Base-by-base conservation (phyloP, 1,284 basidiomycete genomes). In the Leccinum angustisporum region DNA sequence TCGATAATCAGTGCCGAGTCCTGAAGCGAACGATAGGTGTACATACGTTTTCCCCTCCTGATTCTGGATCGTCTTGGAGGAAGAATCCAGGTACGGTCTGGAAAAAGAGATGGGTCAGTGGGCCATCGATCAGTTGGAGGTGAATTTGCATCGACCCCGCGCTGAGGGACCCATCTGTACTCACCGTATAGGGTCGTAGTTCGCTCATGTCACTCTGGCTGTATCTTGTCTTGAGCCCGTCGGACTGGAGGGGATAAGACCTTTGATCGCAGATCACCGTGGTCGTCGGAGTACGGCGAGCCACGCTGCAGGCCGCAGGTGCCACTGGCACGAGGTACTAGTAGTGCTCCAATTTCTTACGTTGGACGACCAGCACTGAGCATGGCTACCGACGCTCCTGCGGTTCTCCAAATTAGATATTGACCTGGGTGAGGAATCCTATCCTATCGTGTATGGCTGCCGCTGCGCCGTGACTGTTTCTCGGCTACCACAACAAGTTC, bases 31-130 rank as follows among this genome's bases (percentile, higher is more conserved):
- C 5, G 2, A 33, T 8, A 4, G 25, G 2, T 14, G 14, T 13
- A 72, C 70, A 27, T 50, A 70, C 69, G 8, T 0, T 34, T 14
- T 51, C 59, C 16, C 53, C 70, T 48, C 33, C 9, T 2, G 71
- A 65, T 52, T 67, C 60, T 2, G 59, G 61, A 60, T 73, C 69
- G 33, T 63, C 64, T 62, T 70, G 71, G 11, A 72, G 54, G 58
- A 73, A 73, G 48, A 63, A 4, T 40, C 66, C 70, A 4, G 18
- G 34, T 21, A 67, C 2, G 13, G 60, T 56, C 69, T 70, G 36
- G 40, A 1, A 10, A 18, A 43, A n/a, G n/a, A 43, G n/a, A 43
- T 43, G 10, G 40, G 14, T 43, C 40, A 43, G n/a, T 43, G n/a
- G 9, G 8, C n/a, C 14, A 38, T 38, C 16, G 36, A 38, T 38